These are phyloP conservation scores for Limnanthes douglasii DNA, from an alignment of 345 rosid species.

Conservation along the genomic window DNA sequence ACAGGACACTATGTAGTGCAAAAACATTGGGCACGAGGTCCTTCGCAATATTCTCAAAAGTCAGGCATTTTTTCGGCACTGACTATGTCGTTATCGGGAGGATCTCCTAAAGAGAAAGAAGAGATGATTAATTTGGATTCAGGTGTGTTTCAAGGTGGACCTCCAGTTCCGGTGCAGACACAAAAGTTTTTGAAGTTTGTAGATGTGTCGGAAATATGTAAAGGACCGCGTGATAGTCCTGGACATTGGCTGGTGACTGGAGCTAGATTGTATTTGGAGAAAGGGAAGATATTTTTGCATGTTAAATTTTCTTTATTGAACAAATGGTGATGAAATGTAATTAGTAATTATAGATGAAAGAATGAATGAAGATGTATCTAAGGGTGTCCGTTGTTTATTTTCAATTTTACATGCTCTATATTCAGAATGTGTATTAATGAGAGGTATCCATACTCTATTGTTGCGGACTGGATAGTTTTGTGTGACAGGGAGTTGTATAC, in stretches of 20 bases:
- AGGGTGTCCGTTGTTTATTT: no score
- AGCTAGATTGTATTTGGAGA: constrained; percentile 51
- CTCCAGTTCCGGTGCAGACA: constrained; percentile 59
- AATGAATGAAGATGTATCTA: no score
- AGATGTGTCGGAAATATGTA: constrained; percentile 50
- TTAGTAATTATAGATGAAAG: no score
- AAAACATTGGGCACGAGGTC: constrained; percentile 45
- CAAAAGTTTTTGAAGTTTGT: constrained; percentile 64
- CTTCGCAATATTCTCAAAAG: constrained; percentile 33
- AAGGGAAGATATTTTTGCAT: constrained; percentile 59
- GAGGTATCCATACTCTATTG: no score
- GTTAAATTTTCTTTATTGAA: constrained; percentile 67
- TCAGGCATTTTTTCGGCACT: constrained; percentile 66
- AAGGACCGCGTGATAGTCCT: constrained; percentile 77
- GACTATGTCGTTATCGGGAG: constrained; percentile 37
- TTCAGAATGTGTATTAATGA: no score
- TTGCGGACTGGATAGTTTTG: no score
- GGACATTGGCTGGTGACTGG: constrained; percentile 94
- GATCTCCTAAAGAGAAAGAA: constrained; percentile 22
- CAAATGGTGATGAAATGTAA: constrained; percentile 2
- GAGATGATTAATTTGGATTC: constrained; percentile 46
- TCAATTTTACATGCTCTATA: no score
- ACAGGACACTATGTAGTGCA: constrained; percentile 21
- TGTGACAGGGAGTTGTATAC: no score
- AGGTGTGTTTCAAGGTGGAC: constrained; percentile 68